These are phyloP conservation scores for Fusarium protoensiforme DNA, from an alignment of 2,329 filamentous ascomycete species.

Conservation along the genomic window DNA sequence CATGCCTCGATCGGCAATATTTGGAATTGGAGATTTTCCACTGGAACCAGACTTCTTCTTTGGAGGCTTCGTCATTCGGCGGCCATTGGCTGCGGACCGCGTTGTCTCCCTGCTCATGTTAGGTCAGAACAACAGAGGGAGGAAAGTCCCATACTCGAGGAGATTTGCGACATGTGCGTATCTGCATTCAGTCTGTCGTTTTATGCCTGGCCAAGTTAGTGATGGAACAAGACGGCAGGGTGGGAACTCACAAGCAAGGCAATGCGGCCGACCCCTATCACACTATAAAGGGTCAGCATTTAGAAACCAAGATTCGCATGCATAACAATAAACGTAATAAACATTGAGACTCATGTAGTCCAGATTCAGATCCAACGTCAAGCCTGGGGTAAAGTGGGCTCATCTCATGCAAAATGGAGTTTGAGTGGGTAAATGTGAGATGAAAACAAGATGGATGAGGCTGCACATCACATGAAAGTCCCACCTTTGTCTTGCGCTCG, in stretches of 20 bases:
- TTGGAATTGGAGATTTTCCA: conserved; percentile 59
- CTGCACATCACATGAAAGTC: conserved; percentile 8
- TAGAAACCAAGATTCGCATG: neutral
- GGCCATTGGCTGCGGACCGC: conserved; percentile 62
- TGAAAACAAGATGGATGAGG: conserved; percentile 15
- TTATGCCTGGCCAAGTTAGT: conserved; percentile 67
- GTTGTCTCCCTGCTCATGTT: conserved; percentile 63
- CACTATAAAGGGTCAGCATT: conserved; percentile 62
- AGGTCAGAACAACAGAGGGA: conserved; percentile 20
- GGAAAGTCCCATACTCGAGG: conserved; percentile 69
- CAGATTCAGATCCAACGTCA: conserved; percentile 5
- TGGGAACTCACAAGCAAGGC: conserved; percentile 67
- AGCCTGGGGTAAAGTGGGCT: conserved; percentile 27
- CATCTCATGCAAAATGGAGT: conserved; percentile 18
- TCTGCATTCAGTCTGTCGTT: conserved; percentile 78
- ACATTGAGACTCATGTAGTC: neutral
- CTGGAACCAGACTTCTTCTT: conserved; percentile 61
- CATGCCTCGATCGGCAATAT: conserved; percentile 66
- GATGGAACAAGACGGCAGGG: neutral
- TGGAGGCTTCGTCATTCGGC: conserved; percentile 67
- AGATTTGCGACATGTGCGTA: conserved; percentile 83
- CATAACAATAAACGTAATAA: neutral
- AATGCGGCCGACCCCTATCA: conserved; percentile 77
- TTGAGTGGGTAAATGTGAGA: conserved; percentile 1
- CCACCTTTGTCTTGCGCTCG: conserved; percentile 82